phyloP scores from a whole-genome alignment of 2,329 filamentous ascomycete species.

The Aspergillus pseudoglaucus region DNA sequence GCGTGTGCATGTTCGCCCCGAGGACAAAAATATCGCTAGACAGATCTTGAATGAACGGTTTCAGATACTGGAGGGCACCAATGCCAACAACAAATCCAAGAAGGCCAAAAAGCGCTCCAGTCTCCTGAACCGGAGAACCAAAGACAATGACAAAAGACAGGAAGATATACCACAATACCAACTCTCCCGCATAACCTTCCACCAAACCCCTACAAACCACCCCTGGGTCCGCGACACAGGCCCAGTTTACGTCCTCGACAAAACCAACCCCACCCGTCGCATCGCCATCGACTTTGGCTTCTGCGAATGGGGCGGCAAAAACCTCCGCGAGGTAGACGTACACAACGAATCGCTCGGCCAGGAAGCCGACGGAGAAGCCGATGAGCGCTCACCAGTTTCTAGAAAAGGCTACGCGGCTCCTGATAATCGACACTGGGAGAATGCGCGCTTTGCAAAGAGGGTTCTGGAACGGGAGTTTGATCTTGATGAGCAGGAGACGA shows the following conservation, averaged over 20 bases:
- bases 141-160: slow-evolving; percentile 9
- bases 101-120: not conserved
- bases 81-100: slow-evolving; percentile 1
- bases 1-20: slow-evolving; percentile 12
- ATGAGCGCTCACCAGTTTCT: not conserved
- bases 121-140: not conserved
- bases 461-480: slow-evolving; percentile 11
- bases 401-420: not conserved
- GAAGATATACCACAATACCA: slow-evolving; percentile 12
- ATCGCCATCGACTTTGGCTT: slow-evolving; percentile 16
- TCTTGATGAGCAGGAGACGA: not conserved
- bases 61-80: slow-evolving; percentile 1
- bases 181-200: slow-evolving; percentile 10
- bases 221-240: slow-evolving; percentile 17
- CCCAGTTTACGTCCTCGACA: slow-evolving; percentile 15
- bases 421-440: slow-evolving; percentile 5
- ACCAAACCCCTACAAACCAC: slow-evolving; percentile 12
- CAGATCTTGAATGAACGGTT: not conserved
- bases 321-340: slow-evolving; percentile 8
- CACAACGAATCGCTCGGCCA: slow-evolving; percentile 1
- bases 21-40: slow-evolving; percentile 5
- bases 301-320: slow-evolving; percentile 15
- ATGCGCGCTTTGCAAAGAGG: slow-evolving; percentile 10
- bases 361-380: slow-evolving; percentile 2
- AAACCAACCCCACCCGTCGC: slow-evolving; percentile 6